Conservation (phyloP, 1,284 basidiomycete species). For the Microbotryum lychnidis-dioicae region DNA sequence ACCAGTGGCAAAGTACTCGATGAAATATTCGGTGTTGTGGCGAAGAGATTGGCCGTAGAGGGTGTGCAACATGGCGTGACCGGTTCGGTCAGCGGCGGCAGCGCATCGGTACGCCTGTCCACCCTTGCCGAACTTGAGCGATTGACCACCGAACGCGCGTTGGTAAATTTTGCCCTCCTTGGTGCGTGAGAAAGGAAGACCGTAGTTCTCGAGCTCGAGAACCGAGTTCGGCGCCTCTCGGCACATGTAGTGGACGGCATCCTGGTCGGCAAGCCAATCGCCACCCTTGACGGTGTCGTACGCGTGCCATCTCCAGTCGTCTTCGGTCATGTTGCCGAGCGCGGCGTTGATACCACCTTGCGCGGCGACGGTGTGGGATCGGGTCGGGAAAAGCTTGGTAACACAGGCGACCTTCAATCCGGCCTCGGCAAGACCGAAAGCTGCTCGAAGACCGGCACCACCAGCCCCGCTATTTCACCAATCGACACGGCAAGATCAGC, state of each 20-base stretch:
- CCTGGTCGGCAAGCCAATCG: slow-evolving; percentile 98
- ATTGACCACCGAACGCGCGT: slow-evolving; percentile 98
- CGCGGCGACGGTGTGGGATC: slow-evolving; percentile 97
- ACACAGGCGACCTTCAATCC: slow-evolving; percentile 96
- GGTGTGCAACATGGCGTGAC: slow-evolving; percentile 96
- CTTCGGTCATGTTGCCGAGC: slow-evolving; percentile 97
- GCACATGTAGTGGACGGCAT: slow-evolving; percentile 46
- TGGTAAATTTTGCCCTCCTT: slow-evolving; percentile 99
- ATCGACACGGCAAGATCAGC: slow-evolving; percentile 6
- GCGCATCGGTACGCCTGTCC: slow-evolving; percentile 99
- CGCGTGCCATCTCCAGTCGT: slow-evolving; percentile 86
- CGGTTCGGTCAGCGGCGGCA: slow-evolving; percentile 96
- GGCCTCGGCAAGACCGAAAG: slow-evolving; percentile 96
- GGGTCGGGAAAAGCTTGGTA: slow-evolving; percentile 98
- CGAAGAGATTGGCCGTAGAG: slow-evolving; percentile 91
- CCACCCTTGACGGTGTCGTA: slow-evolving; percentile 99
- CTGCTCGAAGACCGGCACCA: slow-evolving; percentile 94
- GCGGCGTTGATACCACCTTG: slow-evolving; percentile 99
- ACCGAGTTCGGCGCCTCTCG: slow-evolving; percentile 27
- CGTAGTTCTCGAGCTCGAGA: slow-evolving; percentile 88
- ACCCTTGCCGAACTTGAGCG: slow-evolving; percentile 92
- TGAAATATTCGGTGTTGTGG: slow-evolving; percentile 99
- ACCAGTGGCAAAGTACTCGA: slow-evolving; percentile 86
- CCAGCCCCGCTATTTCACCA: slow-evolving; percentile 69
- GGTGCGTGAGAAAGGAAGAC: slow-evolving; percentile 97